Conservation (phyloP, 768 basidiomycete species). For the Hypsizygus marmoreus region DNA sequence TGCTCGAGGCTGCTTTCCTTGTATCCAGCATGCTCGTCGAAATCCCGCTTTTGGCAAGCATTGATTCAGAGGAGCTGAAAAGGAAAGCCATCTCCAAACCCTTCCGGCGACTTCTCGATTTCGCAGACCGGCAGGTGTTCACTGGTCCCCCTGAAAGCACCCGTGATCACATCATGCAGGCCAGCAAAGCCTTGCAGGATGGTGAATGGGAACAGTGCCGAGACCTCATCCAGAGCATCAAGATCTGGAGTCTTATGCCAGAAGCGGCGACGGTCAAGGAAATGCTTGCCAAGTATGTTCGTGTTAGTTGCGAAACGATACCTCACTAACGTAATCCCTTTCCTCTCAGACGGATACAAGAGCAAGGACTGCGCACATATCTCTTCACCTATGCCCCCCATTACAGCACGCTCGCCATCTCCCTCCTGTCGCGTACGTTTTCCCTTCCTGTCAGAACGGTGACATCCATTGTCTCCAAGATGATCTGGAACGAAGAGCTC, state of each 20-base stretch:
- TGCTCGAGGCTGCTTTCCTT: constrained; percentile 95
- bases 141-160: constrained; percentile 99
- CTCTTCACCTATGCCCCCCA: constrained; percentile 96
- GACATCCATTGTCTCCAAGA: constrained; percentile 91
- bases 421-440: constrained; percentile 86
- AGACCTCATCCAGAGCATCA: constrained; percentile 93
- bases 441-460: constrained; percentile 78
- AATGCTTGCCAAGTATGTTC: constrained; percentile 85
- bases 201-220: constrained; percentile 97
- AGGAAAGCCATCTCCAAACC: constrained; percentile 95
- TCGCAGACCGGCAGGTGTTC: constrained; percentile 96
- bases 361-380: constrained; percentile 95
- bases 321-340: constrained; percentile 9
- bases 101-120: constrained; percentile 92
- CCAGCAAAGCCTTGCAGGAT: constrained; percentile 92
- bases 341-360: constrained; percentile 84
- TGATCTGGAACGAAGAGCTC: constrained; percentile 98
- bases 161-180: constrained; percentile 98
- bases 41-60: constrained; percentile 91
- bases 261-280: constrained; percentile 86
- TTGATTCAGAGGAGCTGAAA: constrained; percentile 91
- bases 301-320: constrained; percentile 5
- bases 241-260: constrained; percentile 97
- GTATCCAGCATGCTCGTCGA: constrained; percentile 99
- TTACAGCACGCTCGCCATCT: constrained; percentile 89